A percentile compares a stretch with the other conserved stretches of the same genome.
Conservation (phyloP, 345 rosid species). For the Salix exigua region DNA sequence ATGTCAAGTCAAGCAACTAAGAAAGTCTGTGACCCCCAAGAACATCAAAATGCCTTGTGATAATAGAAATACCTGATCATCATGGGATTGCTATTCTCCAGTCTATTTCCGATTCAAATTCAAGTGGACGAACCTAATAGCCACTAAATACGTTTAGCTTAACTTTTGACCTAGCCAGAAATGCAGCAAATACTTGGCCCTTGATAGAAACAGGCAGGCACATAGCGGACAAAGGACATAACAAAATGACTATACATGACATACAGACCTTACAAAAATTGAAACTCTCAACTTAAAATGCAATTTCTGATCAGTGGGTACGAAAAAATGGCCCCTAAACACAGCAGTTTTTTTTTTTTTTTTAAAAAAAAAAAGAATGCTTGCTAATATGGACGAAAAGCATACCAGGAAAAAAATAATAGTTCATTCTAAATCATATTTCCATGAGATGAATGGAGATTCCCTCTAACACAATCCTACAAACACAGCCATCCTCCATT, state of each 20-base stretch:
- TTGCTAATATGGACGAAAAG: not conserved
- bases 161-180: too few species aligned
- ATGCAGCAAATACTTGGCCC: not conserved
- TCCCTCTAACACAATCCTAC: constrained; percentile 1
- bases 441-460: constrained; percentile 1
- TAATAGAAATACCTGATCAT: too few species aligned
- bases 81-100: too few species aligned
- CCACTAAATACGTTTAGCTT: too few species aligned
- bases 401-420: not conserved
- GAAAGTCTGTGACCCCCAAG: not conserved
- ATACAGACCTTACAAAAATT: not conserved
- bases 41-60: not conserved
- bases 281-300: not conserved
- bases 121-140: too few species aligned
- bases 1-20: not conserved
- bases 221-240: not conserved
- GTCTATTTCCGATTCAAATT: too few species aligned
- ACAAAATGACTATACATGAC: not conserved
- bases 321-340: not conserved
- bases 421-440: constrained; percentile 7
- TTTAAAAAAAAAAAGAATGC: too few species aligned
- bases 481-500: constrained; percentile 7
- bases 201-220: not conserved
- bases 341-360: too few species aligned
- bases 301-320: not conserved